Conservation (phyloP, 2,329 filamentous ascomycete species). For the Aspergillus arachidicola region DNA sequence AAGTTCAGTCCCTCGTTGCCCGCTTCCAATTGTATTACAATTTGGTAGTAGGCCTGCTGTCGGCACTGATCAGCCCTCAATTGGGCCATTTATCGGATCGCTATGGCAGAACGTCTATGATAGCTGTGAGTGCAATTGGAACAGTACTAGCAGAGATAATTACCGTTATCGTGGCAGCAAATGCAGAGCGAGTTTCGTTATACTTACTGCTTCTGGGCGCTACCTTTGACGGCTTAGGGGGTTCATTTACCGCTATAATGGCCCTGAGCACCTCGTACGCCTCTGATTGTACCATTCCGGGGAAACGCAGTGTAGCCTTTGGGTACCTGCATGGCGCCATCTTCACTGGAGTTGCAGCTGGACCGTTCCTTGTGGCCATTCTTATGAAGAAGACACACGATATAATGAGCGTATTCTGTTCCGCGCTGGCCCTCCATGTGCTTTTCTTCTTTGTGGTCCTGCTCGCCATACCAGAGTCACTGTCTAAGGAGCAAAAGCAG, state of each 20-base stretch:
- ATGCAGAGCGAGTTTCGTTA: conserved; percentile 72
- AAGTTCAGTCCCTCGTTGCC: conserved; percentile 75
- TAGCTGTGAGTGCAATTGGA: conserved; percentile 74
- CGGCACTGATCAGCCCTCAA: conserved; percentile 79
- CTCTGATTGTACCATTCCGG: conserved; percentile 82
- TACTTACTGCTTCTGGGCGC: conserved; percentile 77
- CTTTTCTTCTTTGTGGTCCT: conserved; percentile 73
- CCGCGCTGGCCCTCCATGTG: conserved; percentile 71
- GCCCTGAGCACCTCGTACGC: conserved; percentile 83
- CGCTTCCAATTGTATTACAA: conserved; percentile 77
- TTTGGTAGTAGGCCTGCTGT: conserved; percentile 73
- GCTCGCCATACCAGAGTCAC: conserved; percentile 79
- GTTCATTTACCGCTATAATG: conserved; percentile 84
- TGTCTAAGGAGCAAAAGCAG: conserved; percentile 72
- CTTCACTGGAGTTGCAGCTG: conserved; percentile 85
- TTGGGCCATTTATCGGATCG: conserved; percentile 85
- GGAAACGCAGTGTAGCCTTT: conserved; percentile 78
- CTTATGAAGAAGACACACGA: conserved; percentile 75
- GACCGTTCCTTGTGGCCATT: conserved; percentile 78
- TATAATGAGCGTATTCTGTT: conserved; percentile 81
- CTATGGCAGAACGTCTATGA: conserved; percentile 74
- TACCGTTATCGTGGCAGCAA: conserved; percentile 76
- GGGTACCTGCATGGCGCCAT: conserved; percentile 88
- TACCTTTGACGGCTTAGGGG: conserved; percentile 78
- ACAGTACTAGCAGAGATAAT: conserved; percentile 73